A percentile compares a stretch with the other conserved stretches of the same genome.
Evolutionary conservation across 2,329 filamentous ascomycete species (phyloP).

Genomic region (Blastomyces percursus): DNA sequence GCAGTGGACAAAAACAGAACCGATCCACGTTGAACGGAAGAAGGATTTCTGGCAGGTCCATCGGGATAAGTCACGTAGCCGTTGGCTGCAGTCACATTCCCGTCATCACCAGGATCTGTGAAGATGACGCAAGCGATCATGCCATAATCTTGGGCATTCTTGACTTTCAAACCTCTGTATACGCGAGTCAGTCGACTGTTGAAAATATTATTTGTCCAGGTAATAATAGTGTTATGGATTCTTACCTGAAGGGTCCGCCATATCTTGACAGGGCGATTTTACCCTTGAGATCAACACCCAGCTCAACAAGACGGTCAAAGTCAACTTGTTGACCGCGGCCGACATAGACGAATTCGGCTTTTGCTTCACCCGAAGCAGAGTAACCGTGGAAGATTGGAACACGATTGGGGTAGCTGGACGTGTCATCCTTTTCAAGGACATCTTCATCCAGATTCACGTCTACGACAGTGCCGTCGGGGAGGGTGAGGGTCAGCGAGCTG

Average conservation of each 20-base stretch:
- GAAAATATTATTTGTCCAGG: not conserved
- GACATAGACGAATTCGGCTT: slow-evolving; percentile 40
- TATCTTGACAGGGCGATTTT: slow-evolving; percentile 41
- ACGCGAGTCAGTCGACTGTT: not conserved
- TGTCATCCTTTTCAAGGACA: slow-evolving; percentile 16
- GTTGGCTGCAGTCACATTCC: slow-evolving; percentile 38
- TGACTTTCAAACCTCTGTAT: slow-evolving; percentile 36
- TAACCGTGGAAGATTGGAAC: slow-evolving; percentile 41
- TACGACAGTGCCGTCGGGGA: slow-evolving; percentile 16
- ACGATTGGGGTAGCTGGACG: slow-evolving; percentile 23
- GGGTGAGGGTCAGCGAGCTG: slow-evolving; percentile 16
- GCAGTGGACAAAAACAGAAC: slow-evolving; percentile 27
- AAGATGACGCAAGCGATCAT: slow-evolving; percentile 39
- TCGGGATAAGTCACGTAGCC: slow-evolving; percentile 35
- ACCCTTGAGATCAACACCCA: slow-evolving; percentile 36
- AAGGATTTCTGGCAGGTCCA: slow-evolving; percentile 37
- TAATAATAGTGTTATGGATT: not conserved
- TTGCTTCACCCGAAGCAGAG: slow-evolving; percentile 36
- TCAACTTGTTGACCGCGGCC: slow-evolving; percentile 34
- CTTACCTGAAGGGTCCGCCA: slow-evolving; percentile 30
- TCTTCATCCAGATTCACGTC: slow-evolving; percentile 17
- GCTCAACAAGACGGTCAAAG: slow-evolving; percentile 32
- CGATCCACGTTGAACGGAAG: slow-evolving; percentile 36
- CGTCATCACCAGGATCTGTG: slow-evolving; percentile 38
- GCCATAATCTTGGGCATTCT: slow-evolving; percentile 37